Percentiles rank a stretch among this genome's conserved stretches.
phyloP scores from a whole-genome alignment of 208 protist genomes.

The Wallacemonas sp. region DNA sequence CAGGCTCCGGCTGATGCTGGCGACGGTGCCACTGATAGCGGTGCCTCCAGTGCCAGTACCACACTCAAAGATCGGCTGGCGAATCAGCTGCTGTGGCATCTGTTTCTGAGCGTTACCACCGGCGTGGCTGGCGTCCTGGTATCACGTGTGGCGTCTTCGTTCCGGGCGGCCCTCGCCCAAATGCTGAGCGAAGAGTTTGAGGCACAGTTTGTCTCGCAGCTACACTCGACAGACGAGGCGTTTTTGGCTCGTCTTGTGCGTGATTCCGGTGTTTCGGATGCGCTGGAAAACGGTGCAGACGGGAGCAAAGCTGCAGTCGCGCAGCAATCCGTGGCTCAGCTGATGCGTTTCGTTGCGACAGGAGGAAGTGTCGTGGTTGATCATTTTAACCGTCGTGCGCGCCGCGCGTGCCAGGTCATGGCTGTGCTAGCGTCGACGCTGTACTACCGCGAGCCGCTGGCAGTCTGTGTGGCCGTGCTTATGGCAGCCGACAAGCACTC shows the following conservation, averaged over 20 bases:
- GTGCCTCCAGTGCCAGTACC: no score
- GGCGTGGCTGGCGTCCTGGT: slow-evolving; percentile 23
- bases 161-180: slow-evolving; percentile 7
- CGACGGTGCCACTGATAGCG: slow-evolving; percentile 2
- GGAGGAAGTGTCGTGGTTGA: not conserved
- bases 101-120: slow-evolving; percentile 12
- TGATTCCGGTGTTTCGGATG: not conserved
- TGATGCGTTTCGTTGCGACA: not conserved
- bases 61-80: slow-evolving; percentile 20
- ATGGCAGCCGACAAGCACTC: not conserved
- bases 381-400: not conserved
- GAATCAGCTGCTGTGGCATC: slow-evolving; percentile 20
- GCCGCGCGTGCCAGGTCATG: not conserved
- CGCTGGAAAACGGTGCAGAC: not conserved
- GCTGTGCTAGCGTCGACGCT: not conserved
- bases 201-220: slow-evolving; percentile 23
- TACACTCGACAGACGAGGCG: slow-evolving; percentile 52
- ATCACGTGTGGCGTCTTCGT: not conserved
- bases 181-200: slow-evolving; percentile 28
- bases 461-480: not conserved
- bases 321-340: not conserved
- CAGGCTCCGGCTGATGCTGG: not conserved
- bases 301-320: not conserved
- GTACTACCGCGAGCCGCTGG: not conserved
- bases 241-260: slow-evolving; percentile 44